Evolutionary conservation across 768 basidiomycete genomes (phyloP), one percentile per base, ranked within the genome.

Genomic region (Epithele typhae): DNA sequence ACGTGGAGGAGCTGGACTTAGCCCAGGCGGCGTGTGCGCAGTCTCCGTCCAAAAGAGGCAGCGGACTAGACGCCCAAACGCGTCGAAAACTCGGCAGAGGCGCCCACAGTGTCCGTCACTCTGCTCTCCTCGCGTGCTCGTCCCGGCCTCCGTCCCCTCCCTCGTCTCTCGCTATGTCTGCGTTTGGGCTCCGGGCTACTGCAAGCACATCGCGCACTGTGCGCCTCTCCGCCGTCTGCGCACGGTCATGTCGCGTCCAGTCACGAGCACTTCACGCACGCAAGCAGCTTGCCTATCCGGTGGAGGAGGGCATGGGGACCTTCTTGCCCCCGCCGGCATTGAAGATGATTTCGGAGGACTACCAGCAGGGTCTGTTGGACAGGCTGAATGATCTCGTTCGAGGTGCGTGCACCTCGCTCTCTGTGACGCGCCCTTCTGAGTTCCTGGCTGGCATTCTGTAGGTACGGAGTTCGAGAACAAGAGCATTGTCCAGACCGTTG

Each of bases 281-380:
- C 47, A 71, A 69, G 55, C 58, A 65, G 9, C 75, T 89, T 23
- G 79, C 79, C 1, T 93, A 91, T 68, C 64, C 74, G 8, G 61
- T 83, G 23, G 79, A 88, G 37, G 69, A 77, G 33, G 92, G 92
- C 17, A 70, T 94, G 25, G 87, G 86, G 37, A 70, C 81, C 18
- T 95, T 95, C 63, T 69, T 93, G 58, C 80, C 87, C 1, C 82
- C 88, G 18, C 56, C 62, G n/a, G 85, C 85, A 1, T 74, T 93
- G 48, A 78, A 76, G 52, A 76, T 77, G 48, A 70, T 92, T 40
- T 84, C 84, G 3, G 73, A 81, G 40, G 92, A 94, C 58, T 96
- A 88, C 66, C 92, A 94, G 62, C 76, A 87, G 50, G 92, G 92
- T 8, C 72, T 94, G 25, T 66, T 95, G 47, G 74, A 83, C 45